These are phyloP conservation scores for Epichloe bromicola DNA, from an alignment of 2,329 filamentous ascomycete species.

Conservation along the genomic window DNA sequence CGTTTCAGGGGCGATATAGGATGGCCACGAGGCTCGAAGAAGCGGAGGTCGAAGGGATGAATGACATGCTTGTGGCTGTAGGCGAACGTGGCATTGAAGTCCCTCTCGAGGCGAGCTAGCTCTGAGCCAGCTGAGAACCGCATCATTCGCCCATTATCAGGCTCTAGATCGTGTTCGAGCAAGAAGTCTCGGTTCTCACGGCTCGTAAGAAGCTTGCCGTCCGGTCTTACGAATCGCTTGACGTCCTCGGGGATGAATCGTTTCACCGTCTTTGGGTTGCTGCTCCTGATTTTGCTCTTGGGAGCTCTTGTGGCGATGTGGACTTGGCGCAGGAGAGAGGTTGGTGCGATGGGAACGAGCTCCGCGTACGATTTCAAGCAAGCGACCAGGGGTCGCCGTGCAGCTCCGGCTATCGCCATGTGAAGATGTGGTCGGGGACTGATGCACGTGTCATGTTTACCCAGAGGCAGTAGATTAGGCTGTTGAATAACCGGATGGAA, in stretches of 20 bases:
- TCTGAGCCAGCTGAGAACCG: constrained; percentile 4
- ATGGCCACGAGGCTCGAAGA: constrained; percentile 20
- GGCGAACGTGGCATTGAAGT: constrained; percentile 13
- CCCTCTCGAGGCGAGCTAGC: constrained; percentile 6
- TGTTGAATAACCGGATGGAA: neutral
- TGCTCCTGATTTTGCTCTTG: neutral
- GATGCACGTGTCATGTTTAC: constrained; percentile 8
- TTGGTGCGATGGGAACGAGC: neutral
- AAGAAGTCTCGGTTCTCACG: constrained; percentile 17
- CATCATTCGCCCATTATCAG: constrained; percentile 12
- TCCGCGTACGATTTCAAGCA: neutral
- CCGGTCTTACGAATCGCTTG: constrained; percentile 9
- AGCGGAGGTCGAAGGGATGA: constrained; percentile 19
- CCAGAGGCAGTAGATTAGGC: neutral
- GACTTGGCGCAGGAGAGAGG: neutral
- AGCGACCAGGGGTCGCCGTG: constrained; percentile 4
- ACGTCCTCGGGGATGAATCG: constrained; percentile 12
- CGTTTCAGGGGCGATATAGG: constrained; percentile 16
- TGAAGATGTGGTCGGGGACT: constrained; percentile 3
- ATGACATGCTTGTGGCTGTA: constrained; percentile 19
- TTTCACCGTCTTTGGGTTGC: constrained; percentile 2
- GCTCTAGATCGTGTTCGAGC: constrained; percentile 11
- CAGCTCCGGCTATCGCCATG: constrained; percentile 15
- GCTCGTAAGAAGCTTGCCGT: constrained; percentile 18
- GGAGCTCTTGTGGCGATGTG: neutral